Evolutionary conservation across 1,139 yeast genomes (phyloP), one percentile per base, ranked within the genome.

Genomic region (Diutina scorzettiae): DNA sequence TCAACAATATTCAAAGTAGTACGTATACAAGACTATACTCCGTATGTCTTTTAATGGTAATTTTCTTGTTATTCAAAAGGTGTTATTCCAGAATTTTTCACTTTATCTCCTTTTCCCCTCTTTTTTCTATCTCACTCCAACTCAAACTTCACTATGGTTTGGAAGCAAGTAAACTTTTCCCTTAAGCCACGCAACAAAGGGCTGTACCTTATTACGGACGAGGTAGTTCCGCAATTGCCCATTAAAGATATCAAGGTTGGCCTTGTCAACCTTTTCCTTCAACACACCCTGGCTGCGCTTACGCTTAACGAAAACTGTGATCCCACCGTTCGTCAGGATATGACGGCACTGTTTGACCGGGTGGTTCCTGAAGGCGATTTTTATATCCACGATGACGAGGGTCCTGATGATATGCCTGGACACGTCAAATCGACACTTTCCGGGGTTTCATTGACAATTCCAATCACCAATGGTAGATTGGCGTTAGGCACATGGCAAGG

Each of bases 401-500:
- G 84, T 1, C 74, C 82, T 1, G 91, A 83, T 55, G 93, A 83
- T 56, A 80, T 81, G 85, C 85, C 91, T 1, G 84, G 87, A 0
- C 94, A 83, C 56, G 76, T 79, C 44, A 78, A 81, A 53, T 69
- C 82, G 28, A 62, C 78, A 36, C 60, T 81, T 41, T 70, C 81
- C 9, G 93, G 94, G 21, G 80, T 76, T 2, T 69, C 76, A 11
- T 62, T 83, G 36, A 65, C 73, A 12, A 74, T 83, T 41, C 94
- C 94, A 1, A 81, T 83, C 43, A 56, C 69, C 16, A 73, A 81
- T 50, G 94, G 94, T 0, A 58, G 65, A 40, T 60, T 83, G 46
- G 81, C 80, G 1, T 66, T 78, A 0, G 94, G 94, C 2, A 82
- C 91, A 1, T 83, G 94, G 94, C 94, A 83, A 55, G 94, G 93